These are phyloP conservation scores for Oryza meyeriana DNA, from an alignment of 176 grass and related monocot species.

Conservation along the genomic window DNA sequence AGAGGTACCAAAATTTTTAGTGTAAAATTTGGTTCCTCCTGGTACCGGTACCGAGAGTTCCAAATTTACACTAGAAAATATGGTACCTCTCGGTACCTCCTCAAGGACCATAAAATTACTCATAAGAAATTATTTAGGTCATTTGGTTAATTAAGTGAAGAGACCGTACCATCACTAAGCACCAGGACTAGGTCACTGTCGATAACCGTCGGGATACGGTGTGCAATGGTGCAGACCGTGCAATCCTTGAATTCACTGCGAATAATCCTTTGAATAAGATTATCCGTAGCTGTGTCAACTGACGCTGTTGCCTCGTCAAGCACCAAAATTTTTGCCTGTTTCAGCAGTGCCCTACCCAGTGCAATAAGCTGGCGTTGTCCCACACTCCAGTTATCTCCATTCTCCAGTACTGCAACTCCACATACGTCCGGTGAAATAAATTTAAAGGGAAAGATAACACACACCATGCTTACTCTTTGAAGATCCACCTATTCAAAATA, in stretches of 20 bases:
- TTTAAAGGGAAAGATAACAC: not conserved
- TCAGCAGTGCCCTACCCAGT: slow-evolving; percentile 84
- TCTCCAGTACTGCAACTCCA: slow-evolving; percentile 75
- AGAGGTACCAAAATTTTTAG: no score
- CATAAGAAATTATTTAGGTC: not conserved
- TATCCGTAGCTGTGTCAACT: slow-evolving; percentile 94
- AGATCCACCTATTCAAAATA: not conserved
- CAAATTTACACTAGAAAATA: no score
- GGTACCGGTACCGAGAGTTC: no score
- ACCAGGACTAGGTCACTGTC: slow-evolving; percentile 97
- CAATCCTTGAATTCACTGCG: slow-evolving; percentile 88
- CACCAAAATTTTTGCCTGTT: slow-evolving; percentile 87
- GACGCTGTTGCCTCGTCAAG: slow-evolving; percentile 98
- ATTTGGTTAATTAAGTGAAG: slow-evolving; percentile 11
- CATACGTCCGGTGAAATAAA: not conserved
- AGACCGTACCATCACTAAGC: slow-evolving; percentile 69
- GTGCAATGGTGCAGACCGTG: slow-evolving; percentile 95
- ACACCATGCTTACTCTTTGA: not conserved
- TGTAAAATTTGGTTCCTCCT: no score
- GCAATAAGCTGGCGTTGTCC: slow-evolving; percentile 98
- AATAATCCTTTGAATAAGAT: slow-evolving; percentile 99
- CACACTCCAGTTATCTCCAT: slow-evolving; percentile 99
- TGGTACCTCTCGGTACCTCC: no score
- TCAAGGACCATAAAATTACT: no score
- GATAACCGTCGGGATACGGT: slow-evolving; percentile 95